Percentiles rank a stretch among this genome's conserved stretches.
Evolutionary conservation across 768 basidiomycete species (phyloP).

Genomic region (Auriculariales sp.): DNA sequence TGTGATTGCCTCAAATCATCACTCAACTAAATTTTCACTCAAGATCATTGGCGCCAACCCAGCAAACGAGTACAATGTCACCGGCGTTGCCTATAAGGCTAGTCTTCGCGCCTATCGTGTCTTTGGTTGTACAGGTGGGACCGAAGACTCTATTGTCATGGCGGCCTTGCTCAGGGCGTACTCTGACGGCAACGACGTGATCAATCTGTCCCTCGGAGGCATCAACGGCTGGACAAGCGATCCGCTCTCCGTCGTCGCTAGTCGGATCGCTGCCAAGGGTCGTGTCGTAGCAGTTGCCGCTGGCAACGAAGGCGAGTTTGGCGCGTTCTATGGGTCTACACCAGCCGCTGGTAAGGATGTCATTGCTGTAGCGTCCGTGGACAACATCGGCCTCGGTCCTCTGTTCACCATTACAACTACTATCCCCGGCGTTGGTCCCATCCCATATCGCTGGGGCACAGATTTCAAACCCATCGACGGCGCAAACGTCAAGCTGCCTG

Average conservation of each 20-base stretch:
- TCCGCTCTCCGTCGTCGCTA: conserved; percentile 37
- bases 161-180: conserved; percentile 39
- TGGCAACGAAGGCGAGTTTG: conserved; percentile 26
- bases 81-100: conserved; percentile 53
- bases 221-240: conserved; percentile 49
- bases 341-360: conserved; percentile 39
- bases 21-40: conserved; percentile 11
- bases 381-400: conserved; percentile 20
- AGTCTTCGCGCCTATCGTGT: conserved; percentile 40
- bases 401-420: not conserved
- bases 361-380: conserved; percentile 27
- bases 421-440: not conserved
- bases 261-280: conserved; percentile 42
- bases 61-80: conserved; percentile 47
- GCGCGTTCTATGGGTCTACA: conserved; percentile 45
- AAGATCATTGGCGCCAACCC: conserved; percentile 37
- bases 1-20: not conserved
- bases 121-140: conserved; percentile 36
- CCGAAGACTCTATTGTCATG: conserved; percentile 20
- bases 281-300: conserved; percentile 29
- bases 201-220: conserved; percentile 53
- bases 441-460: conserved; percentile 28
- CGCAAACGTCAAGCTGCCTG: conserved; percentile 30
- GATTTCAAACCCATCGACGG: conserved; percentile 31
- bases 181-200: conserved; percentile 41